Base-by-base conservation (phyloP, 2,329 filamentous ascomycete genomes). In the Claviceps digitariae region DNA sequence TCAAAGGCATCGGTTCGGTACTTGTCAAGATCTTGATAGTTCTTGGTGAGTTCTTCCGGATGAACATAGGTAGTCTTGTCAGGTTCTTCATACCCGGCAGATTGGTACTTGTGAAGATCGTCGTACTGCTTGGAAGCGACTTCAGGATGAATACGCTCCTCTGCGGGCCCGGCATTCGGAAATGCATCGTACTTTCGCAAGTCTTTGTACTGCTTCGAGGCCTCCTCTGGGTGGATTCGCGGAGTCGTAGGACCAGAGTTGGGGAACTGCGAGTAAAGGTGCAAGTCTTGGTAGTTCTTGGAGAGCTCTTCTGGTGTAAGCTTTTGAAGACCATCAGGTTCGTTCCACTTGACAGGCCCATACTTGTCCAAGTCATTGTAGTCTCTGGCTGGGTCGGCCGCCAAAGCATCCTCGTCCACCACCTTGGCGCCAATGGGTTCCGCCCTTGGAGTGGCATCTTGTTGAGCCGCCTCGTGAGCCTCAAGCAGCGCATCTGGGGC, bases 1-100 rank as follows among this genome's bases (percentile, higher is more conserved):
- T 65, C 65, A 50, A 69, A 67, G 4, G 56, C 55, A 21, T 58
- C 57, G 1, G 62, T 60, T n/a, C 60, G 59, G 56, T 76, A 76
- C 53, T 68, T 63, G 51, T 64, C 62, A 50, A 76, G 64, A 52
- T 76, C 73, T 9, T 65, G 61, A 45, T 74, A 71, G 6, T 62
- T 57, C 53, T 71, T 72, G 27, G 66, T 66, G 46, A 64, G 56
- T 55, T 70, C 67, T 55, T 71, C 69, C 10, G 69, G 63, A n/a
- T 68, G 66, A n/a, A 64, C 53, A 21, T 66, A 62, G 21, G 59
- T 55, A 2, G 56, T 60, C 45, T 58, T 54, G 3, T 54, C 40
- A 3, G 58, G 57, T 53, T 67, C 65, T 50, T 66, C 62, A 34
- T 59, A 66, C 8, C 65, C 64, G n/a, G 58, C 58, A 12, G 56